Evolutionary conservation across 2,329 filamentous ascomycete genomes (phyloP).

Genomic region (Aureobasidium mangrovei): DNA sequence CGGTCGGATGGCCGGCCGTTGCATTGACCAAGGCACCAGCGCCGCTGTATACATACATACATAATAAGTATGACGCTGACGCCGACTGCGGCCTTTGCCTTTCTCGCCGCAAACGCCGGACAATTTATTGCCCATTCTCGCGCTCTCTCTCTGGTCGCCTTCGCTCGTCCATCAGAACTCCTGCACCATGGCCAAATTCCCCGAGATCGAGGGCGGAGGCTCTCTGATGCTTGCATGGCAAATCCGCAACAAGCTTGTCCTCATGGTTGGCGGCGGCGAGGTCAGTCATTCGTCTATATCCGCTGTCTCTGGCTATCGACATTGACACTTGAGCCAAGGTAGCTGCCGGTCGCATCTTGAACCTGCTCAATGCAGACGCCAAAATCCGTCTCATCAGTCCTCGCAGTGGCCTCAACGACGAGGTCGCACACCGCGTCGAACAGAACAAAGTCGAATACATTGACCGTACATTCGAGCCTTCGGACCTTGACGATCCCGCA

Average conservation of each 20-base stretch:
- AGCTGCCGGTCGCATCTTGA: conserved; percentile 85
- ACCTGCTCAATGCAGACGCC: conserved; percentile 91
- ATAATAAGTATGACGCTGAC: not conserved
- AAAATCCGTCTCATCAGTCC: conserved; percentile 80
- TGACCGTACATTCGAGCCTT: conserved; percentile 74
- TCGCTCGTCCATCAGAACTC: not conserved
- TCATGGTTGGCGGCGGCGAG: conserved; percentile 94
- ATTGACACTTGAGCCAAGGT: conserved; percentile 53
- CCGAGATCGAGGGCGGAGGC: conserved; percentile 77
- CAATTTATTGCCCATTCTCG: not conserved
- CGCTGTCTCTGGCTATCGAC: conserved; percentile 21
- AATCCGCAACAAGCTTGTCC: conserved; percentile 73
- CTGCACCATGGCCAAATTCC: conserved; percentile 50
- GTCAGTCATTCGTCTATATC: conserved; percentile 42
- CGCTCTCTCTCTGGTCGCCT: not conserved
- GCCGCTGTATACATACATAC: too few species aligned
- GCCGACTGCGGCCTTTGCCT: conserved; percentile 1
- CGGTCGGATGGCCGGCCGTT: conserved; percentile 5
- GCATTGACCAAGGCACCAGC: not conserved
- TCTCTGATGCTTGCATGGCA: conserved; percentile 96
- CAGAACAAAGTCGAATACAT: conserved; percentile 68
- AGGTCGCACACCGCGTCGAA: conserved; percentile 74
- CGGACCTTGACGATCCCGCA: conserved; percentile 64
- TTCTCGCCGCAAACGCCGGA: conserved; percentile 2
- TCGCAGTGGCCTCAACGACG: conserved; percentile 68